Evolutionary conservation across 805 yeast genomes (phyloP), one percentile per base, ranked within the genome.

Genomic region (Wickerhamiella domercqiae): DNA sequence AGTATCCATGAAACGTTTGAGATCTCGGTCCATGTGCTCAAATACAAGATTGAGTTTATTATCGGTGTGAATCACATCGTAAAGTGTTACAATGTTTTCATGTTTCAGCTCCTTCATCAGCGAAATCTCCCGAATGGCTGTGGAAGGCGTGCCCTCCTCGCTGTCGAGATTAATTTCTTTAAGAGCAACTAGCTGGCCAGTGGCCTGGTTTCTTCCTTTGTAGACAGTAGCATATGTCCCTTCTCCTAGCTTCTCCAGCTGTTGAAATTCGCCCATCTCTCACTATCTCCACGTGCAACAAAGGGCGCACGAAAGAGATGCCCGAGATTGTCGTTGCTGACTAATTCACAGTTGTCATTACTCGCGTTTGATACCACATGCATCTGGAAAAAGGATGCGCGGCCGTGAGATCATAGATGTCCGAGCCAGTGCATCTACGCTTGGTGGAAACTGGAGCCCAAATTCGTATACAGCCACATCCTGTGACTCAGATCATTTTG

Each of bases 141-240:
- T 90, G 4, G 95, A 83, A 5, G 98, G 98, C 1, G 97, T 93
- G 28, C 98, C 98, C 61, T 90, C 96, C 54, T 90, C 98, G 36
- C 93, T 78, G 54, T 90, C 98, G 43, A 87, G 66, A 51, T 79
- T 80, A 61, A 90, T 90, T 57, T 90, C 97, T 56, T 90, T 90
- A 51, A 90, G 65, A 0, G 98, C 98, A 15, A 90, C 98, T 15
- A 86, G 67, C 39, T 81, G 84, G 36, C 84, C 95, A 21, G 86
- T 78, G 51, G 76, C 73, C 44, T 81, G 72, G 57, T 81, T 90
- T 53, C 83, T 72, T 29, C 80, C 98, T 53, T 87, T 90, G 64
- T 87, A 90, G 24, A 90, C 98, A n/a, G 95, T 93, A 50, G 98
- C 98, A 61, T 90, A 90, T 1, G 98, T 82, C 35, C 94, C 94